Percentiles rank a stretch among this genome's conserved stretches.
Evolutionary conservation across 345 rosid genomes (phyloP).

Genomic region (Citrus mangshanensis): DNA sequence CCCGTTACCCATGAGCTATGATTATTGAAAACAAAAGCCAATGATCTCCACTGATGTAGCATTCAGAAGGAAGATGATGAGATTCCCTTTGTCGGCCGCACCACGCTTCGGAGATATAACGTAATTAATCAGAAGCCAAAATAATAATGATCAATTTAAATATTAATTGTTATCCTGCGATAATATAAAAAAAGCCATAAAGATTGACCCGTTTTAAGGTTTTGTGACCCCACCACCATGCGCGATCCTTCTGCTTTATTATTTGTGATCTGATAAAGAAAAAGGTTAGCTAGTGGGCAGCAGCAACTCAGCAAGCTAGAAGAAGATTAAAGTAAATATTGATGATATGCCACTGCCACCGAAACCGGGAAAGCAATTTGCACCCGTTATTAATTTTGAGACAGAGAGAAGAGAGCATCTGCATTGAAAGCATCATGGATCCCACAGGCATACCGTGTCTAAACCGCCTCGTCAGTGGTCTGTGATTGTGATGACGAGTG

Average conservation of each 20-base stretch:
- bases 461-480: background rate
- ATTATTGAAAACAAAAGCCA: background rate
- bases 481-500: too few relatives aligned
- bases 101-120: background rate
- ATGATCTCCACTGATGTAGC: constrained; percentile 26
- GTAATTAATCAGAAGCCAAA: background rate
- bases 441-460: constrained; percentile 10
- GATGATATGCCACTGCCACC: background rate
- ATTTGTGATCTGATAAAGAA: background rate
- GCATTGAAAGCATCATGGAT: constrained; percentile 8
- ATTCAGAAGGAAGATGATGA: constrained; percentile 14
- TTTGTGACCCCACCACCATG: constrained; percentile 32
- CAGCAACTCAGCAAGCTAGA: background rate
- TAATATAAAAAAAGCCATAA: background rate
- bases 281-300: background rate
- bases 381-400: background rate
- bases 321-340: background rate
- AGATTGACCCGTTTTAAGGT: constrained; percentile 14
- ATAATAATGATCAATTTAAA: background rate
- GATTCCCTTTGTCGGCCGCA: too few relatives aligned
- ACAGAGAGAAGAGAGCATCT: background rate
- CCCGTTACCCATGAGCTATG: background rate
- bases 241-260: constrained; percentile 5
- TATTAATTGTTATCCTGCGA: background rate
- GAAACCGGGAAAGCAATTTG: background rate